A percentile compares a stretch with the other conserved stretches of the same genome.
Conservation (phyloP, 2,329 filamentous ascomycete species). For the Coniochaeta pulveracea region DNA sequence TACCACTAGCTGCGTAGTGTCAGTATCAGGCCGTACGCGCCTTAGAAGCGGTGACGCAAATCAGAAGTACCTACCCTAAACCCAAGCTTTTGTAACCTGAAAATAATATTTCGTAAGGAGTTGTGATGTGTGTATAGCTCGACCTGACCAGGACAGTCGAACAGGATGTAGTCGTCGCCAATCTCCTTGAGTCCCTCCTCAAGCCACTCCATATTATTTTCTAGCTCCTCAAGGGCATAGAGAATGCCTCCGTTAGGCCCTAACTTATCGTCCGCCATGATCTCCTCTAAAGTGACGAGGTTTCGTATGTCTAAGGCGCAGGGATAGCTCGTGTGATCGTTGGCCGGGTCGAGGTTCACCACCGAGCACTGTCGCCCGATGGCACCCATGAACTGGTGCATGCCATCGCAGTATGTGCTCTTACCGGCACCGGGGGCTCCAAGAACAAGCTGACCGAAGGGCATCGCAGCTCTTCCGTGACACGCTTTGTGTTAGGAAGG, state of each 20-base stretch:
- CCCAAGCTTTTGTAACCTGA: slow-evolving; percentile 77
- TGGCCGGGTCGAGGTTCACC: slow-evolving; percentile 93
- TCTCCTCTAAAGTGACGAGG: slow-evolving; percentile 81
- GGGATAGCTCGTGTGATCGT: slow-evolving; percentile 82
- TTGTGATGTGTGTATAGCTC: slow-evolving; percentile 95
- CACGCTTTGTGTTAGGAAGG: not conserved
- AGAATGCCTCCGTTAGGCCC: slow-evolving; percentile 88
- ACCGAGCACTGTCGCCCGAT: slow-evolving; percentile 92
- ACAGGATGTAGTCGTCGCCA: slow-evolving; percentile 83
- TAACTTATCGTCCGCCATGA: slow-evolving; percentile 84
- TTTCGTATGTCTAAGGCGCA: slow-evolving; percentile 85
- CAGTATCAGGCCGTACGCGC: slow-evolving; percentile 21
- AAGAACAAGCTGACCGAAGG: slow-evolving; percentile 68
- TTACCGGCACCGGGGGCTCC: slow-evolving; percentile 95
- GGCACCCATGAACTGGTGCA: slow-evolving; percentile 96
- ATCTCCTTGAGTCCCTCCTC: slow-evolving; percentile 69
- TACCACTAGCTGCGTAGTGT: slow-evolving; percentile 68
- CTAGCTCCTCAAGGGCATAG: slow-evolving; percentile 90
- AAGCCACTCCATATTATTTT: slow-evolving; percentile 89
- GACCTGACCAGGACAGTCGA: slow-evolving; percentile 94
- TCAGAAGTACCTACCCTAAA: slow-evolving; percentile 61
- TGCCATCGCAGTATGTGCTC: slow-evolving; percentile 96
- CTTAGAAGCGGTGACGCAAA: not conserved
- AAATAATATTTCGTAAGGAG: slow-evolving; percentile 84
- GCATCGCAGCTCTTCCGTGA: slow-evolving; percentile 29